Evolutionary conservation across 2,329 filamentous ascomycete species (phyloP).

Genomic region (Aspergillus puulaauensis): DNA sequence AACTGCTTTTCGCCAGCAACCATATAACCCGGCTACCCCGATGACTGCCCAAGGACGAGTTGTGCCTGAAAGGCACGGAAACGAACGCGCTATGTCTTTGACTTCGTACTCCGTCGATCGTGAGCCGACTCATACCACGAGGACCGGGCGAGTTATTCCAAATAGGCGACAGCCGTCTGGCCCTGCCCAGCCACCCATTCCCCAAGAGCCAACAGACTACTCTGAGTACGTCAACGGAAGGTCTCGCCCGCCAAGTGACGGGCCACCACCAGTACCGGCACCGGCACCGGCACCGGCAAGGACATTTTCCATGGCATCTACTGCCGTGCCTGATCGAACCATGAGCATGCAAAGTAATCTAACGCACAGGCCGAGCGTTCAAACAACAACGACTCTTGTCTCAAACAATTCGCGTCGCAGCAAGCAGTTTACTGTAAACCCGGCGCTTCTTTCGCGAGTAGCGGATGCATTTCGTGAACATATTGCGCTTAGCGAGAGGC

Average conservation of each 20-base stretch:
- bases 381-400: conserved; percentile 54
- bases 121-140: conserved; percentile 83
- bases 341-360: conserved; percentile 56
- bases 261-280: conserved; percentile 64
- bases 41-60: conserved; percentile 90
- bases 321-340: conserved; percentile 56
- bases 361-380: conserved; percentile 53
- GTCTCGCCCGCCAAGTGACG: conserved; percentile 45
- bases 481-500: conserved; percentile 80
- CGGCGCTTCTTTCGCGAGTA: conserved; percentile 88
- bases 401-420: conserved; percentile 61
- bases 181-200: conserved; percentile 32
- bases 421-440: conserved; percentile 83
- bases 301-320: conserved; percentile 90
- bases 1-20: conserved; percentile 75
- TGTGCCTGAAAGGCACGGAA: conserved; percentile 87
- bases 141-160: conserved; percentile 79
- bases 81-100: conserved; percentile 96
- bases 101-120: conserved; percentile 76
- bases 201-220: conserved; percentile 48
- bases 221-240: conserved; percentile 31
- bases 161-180: conserved; percentile 64
- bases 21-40: conserved; percentile 63
- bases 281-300: conserved; percentile 45
- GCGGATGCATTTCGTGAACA: conserved; percentile 89